Conservation (phyloP, 1,284 basidiomycete genomes). For the Moesziomyces parantarcticus region DNA sequence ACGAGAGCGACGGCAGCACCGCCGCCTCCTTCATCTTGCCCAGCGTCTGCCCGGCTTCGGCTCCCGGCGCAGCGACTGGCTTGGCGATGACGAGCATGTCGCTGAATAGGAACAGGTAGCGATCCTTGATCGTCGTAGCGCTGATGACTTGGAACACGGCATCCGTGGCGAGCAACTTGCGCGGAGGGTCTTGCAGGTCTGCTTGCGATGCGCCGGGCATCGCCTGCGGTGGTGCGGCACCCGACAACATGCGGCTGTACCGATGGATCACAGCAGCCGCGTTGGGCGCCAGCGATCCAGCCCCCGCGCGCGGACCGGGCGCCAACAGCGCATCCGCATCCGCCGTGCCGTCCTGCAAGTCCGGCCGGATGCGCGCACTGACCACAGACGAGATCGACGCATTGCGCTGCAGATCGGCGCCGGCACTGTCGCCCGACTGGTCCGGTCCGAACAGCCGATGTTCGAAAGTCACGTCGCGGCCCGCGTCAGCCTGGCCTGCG, state of each 20-base stretch:
- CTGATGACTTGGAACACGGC: conserved; percentile 94
- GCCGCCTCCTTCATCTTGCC: conserved; percentile 44
- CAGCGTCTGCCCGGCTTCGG: conserved; percentile 73
- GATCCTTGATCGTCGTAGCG: conserved; percentile 91
- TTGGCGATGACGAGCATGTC: conserved; percentile 87
- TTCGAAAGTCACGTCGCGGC: conserved; percentile 26
- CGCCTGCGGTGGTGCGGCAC: conserved; percentile 4
- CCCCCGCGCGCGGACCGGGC: conserved; percentile 9
- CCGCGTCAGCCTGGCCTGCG: neutral
- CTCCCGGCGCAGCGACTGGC: conserved; percentile 73
- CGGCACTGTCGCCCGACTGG: conserved; percentile 3
- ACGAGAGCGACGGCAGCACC: conserved; percentile 38
- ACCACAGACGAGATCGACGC: conserved; percentile 34
- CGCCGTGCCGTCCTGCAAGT: conserved; percentile 42
- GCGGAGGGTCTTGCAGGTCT: conserved; percentile 78
- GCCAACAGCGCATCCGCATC: conserved; percentile 20
- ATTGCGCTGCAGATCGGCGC: conserved; percentile 31
- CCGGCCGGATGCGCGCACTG: conserved; percentile 28
- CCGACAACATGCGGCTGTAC: conserved; percentile 54
- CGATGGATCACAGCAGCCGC: conserved; percentile 57
- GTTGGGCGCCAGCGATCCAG: conserved; percentile 35
- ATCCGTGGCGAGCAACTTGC: conserved; percentile 83
- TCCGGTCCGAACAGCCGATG: conserved; percentile 22
- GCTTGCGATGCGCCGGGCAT: conserved; percentile 25
- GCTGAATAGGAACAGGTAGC: conserved; percentile 93